Conservation (phyloP, 2,329 filamentous ascomycete genomes). For the Xylariaceae sp. region DNA sequence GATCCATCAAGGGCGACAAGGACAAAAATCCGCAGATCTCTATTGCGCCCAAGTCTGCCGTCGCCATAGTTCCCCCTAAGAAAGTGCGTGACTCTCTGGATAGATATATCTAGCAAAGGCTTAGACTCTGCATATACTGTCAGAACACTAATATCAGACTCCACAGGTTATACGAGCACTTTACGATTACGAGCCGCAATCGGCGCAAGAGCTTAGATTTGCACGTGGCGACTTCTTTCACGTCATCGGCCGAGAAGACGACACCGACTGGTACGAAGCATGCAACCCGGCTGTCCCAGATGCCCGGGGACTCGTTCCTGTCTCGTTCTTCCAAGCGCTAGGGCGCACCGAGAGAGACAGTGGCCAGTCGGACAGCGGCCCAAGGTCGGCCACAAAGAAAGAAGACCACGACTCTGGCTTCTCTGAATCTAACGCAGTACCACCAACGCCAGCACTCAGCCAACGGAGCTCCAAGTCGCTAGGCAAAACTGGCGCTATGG, state of each 20-base stretch:
- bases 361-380: constrained; percentile 68
- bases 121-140: not conserved
- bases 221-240: constrained; percentile 97
- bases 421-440: constrained; percentile 60
- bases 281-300: constrained; percentile 91
- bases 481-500: constrained; percentile 76
- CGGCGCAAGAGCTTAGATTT: constrained; percentile 83
- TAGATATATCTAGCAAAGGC: not conserved
- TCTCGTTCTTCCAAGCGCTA: constrained; percentile 90
- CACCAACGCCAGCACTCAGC: constrained; percentile 45
- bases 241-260: constrained; percentile 94
- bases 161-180: constrained; percentile 92
- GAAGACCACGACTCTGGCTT: constrained; percentile 93
- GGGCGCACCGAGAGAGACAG: constrained; percentile 93
- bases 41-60: constrained; percentile 82
- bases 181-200: constrained; percentile 86
- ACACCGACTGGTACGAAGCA: constrained; percentile 96
- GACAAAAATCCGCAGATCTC: constrained; percentile 75
- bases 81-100: constrained; percentile 67
- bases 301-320: constrained; percentile 89
- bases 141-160: constrained; percentile 31
- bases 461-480: constrained; percentile 59
- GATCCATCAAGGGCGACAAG: constrained; percentile 91
- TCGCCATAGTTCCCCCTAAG: constrained; percentile 90
- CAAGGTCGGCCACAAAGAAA: constrained; percentile 58